A percentile compares a stretch with the other conserved stretches of the same genome.
Conservation (phyloP, 306 rosid species). For the Erythrophleum fordii region DNA sequence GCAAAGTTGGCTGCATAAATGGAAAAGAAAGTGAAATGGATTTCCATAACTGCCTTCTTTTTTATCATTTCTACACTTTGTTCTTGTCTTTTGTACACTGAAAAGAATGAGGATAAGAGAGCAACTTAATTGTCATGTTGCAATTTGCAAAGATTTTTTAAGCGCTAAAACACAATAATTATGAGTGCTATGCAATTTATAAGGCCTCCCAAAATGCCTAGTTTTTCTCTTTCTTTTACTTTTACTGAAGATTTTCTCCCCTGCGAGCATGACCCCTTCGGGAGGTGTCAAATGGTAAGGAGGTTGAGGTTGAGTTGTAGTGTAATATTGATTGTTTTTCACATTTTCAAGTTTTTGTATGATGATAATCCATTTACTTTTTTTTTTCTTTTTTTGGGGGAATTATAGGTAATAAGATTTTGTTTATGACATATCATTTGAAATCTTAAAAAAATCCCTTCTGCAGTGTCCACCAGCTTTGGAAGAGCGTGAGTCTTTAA, state of each 20-base stretch:
- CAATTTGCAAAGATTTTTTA: slow-evolving; percentile 27
- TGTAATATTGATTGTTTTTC: not conserved
- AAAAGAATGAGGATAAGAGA: not conserved
- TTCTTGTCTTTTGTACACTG: slow-evolving; percentile 4
- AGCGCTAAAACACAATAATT: slow-evolving; percentile 16
- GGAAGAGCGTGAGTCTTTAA: slow-evolving; percentile 61
- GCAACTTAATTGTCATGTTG: slow-evolving; percentile 23
- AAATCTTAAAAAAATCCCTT: slow-evolving; percentile 19
- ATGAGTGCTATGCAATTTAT: slow-evolving; percentile 13
- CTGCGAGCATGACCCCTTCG: not conserved
- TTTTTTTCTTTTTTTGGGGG: not conserved
- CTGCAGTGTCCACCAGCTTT: slow-evolving; percentile 67
- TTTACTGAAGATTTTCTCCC: not conserved
- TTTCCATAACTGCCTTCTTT: slow-evolving; percentile 10
- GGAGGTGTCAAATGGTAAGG: slow-evolving; percentile 6
- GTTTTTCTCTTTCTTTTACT: slow-evolving; percentile 5
- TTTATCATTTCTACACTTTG: slow-evolving; percentile 5
- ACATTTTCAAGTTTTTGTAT: slow-evolving; percentile 9
- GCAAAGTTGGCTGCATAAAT: not conserved
- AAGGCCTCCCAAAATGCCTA: not conserved
- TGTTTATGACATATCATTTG: slow-evolving; percentile 18
- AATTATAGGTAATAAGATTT: not conserved
- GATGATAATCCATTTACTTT: slow-evolving; percentile 21
- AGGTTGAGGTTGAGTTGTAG: slow-evolving; percentile 20
- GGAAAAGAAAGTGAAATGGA: slow-evolving; percentile 14